Percentiles rank a stretch among this genome's conserved stretches.
phyloP scores from a whole-genome alignment of 177 flowering plant species.

The Vitis hybrid region DNA sequence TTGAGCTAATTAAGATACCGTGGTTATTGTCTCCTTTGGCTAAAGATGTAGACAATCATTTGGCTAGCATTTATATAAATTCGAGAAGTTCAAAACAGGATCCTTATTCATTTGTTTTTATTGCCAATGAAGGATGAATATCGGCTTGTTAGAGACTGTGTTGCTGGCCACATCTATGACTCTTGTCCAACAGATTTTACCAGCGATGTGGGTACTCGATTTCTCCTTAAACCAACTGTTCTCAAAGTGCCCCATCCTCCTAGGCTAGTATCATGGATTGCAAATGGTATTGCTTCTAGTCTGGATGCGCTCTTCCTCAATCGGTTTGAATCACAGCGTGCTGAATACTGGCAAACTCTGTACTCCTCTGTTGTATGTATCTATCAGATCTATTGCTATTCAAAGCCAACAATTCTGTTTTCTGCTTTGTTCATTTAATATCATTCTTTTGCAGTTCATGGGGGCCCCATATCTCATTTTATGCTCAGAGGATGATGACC shows the following conservation, averaged over 20 bases:
- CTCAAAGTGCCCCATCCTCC: conserved; percentile 70
- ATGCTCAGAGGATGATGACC: conserved; percentile 89
- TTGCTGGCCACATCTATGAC: conserved; percentile 80
- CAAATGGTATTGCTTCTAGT: conserved; percentile 60
- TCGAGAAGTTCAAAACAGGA: not conserved
- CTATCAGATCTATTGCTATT: conserved; percentile 1
- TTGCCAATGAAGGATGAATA: conserved; percentile 58
- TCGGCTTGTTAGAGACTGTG: conserved; percentile 63
- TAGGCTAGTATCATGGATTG: conserved; percentile 63
- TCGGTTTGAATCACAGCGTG: conserved; percentile 85
- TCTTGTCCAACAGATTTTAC: conserved; percentile 92
- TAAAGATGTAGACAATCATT: not conserved
- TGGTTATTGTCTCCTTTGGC: not conserved
- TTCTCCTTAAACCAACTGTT: conserved; percentile 72
- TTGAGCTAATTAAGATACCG: not conserved
- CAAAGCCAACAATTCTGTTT: not conserved
- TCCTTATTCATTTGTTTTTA: not conserved
- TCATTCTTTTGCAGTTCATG: conserved; percentile 52
- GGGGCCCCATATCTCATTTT: conserved; percentile 81
- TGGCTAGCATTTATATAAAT: not conserved
- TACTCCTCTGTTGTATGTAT: conserved; percentile 79
- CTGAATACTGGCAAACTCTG: conserved; percentile 96
- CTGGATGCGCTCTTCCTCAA: conserved; percentile 74
- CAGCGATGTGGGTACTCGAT: conserved; percentile 76
- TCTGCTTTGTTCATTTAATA: conserved; percentile 8